Percentiles rank a stretch among this genome's conserved stretches.
phyloP scores from a whole-genome alignment of 2,329 filamentous ascomycete species.

The Purpureocillium takamizusanense region DNA sequence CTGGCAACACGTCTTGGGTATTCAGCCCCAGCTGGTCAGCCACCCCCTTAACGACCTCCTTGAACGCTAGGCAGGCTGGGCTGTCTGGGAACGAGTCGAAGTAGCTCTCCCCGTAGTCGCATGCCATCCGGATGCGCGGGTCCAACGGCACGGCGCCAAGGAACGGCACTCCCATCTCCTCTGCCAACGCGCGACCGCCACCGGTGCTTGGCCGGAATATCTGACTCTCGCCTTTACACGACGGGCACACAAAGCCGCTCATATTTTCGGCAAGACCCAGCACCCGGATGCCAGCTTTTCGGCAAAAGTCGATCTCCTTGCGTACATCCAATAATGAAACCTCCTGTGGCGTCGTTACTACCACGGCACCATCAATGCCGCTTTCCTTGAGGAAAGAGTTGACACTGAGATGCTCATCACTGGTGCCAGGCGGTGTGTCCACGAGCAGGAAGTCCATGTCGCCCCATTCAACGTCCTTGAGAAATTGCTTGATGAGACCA shows the following conservation, averaged over 20 bases:
- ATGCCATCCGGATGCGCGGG: constrained; percentile 89
- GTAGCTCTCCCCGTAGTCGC: constrained; percentile 96
- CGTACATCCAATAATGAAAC: constrained; percentile 85
- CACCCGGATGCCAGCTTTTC: constrained; percentile 83
- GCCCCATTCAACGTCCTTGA: constrained; percentile 98
- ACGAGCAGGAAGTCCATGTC: constrained; percentile 88
- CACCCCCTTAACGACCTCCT: constrained; percentile 67
- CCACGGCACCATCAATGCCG: constrained; percentile 84
- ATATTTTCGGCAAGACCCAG: constrained; percentile 95
- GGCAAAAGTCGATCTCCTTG: constrained; percentile 96
- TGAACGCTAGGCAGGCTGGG: constrained; percentile 77
- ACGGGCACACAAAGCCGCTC: constrained; percentile 93
- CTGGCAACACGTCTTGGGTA: constrained; percentile 41
- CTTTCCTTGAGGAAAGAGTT: constrained; percentile 86
- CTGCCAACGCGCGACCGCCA: constrained; percentile 69
- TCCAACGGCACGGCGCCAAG: constrained; percentile 85
- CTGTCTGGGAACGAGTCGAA: constrained; percentile 91
- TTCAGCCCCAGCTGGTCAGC: constrained; percentile 56
- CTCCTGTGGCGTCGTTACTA: constrained; percentile 94
- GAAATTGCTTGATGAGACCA: constrained; percentile 91
- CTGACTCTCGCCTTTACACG: constrained; percentile 71
- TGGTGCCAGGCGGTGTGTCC: constrained; percentile 91
- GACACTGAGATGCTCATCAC: constrained; percentile 89
- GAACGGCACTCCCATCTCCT: constrained; percentile 83
- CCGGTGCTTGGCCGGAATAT: constrained; percentile 92